phyloP scores from a whole-genome alignment of 257 asterid species.

The Solanum medicagineum region DNA sequence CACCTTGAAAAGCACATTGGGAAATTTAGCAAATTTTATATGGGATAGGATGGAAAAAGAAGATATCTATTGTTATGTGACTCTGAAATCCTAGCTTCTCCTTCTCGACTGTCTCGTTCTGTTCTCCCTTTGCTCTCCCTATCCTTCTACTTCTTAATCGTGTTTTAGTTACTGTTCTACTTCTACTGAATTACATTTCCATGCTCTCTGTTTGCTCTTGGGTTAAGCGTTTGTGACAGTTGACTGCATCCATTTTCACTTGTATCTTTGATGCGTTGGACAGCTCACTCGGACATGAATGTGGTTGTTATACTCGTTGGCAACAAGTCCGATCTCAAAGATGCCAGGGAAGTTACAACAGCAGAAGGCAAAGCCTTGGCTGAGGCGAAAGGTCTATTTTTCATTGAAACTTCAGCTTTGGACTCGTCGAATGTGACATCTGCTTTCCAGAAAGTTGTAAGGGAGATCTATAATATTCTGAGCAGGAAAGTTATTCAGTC shows the following conservation, averaged over 20 bases:
- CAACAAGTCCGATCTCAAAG: conserved; percentile 11
- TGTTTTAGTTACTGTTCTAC: too few species aligned
- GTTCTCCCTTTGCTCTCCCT: too few species aligned
- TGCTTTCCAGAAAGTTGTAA: conserved; percentile 7
- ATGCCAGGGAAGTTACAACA: conserved; percentile 9
- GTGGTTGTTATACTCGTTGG: conserved; percentile 12
- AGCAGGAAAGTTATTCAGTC: conserved; percentile 17
- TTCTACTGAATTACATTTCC: too few species aligned
- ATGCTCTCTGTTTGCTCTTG: too few species aligned
- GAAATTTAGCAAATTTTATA: too few species aligned
- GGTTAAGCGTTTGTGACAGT: too few species aligned
- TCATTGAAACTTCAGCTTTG: conserved; percentile 11
- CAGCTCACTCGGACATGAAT: conserved; percentile 13
- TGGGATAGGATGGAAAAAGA: too few species aligned
- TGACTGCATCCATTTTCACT: not conserved
- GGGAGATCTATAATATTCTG: conserved; percentile 9
- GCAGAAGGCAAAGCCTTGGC: conserved; percentile 8
- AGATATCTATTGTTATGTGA: too few species aligned
- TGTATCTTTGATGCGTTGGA: not conserved
- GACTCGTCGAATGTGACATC: conserved; percentile 8
- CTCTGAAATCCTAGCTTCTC: too few species aligned
- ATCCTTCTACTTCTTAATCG: too few species aligned
- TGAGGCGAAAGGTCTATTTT: not conserved
- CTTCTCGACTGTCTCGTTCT: too few species aligned
- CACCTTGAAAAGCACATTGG: too few species aligned